Conservation (phyloP, 805 yeast species). For the Alloascoidea hylecoeti region DNA sequence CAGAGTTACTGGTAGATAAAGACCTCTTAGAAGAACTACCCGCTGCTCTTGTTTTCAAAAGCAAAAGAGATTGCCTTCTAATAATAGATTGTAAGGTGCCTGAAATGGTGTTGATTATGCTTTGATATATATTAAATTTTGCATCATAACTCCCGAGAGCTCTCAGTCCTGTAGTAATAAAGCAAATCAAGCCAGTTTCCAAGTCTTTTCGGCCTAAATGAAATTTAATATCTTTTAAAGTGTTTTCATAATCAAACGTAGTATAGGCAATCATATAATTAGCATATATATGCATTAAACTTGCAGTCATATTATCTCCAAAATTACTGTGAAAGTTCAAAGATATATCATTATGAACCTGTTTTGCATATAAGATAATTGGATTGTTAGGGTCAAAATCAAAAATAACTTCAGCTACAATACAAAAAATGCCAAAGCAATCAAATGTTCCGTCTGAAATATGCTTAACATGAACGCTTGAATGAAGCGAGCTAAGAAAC, state of each 20-base stretch:
- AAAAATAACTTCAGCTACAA: not conserved
- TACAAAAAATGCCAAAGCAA: not conserved
- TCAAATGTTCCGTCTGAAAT: not conserved
- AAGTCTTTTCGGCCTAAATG: not conserved
- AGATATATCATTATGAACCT: not conserved
- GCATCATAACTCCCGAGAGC: not conserved
- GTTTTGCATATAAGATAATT: not conserved
- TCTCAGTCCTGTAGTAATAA: not conserved
- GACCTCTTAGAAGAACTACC: not conserved
- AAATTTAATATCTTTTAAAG: not conserved
- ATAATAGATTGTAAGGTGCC: constrained; percentile 2
- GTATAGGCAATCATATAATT: no score
- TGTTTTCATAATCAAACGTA: no score
- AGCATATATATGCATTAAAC: no score
- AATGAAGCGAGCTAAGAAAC: not conserved
- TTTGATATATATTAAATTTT: not conserved
- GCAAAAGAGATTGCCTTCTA: constrained; percentile 3
- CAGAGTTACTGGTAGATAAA: constrained; percentile 7
- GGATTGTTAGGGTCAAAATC: not conserved
- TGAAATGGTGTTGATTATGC: not conserved
- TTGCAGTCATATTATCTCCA: no score
- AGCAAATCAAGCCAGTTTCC: not conserved
- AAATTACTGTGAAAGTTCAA: no score
- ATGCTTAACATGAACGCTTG: not conserved
- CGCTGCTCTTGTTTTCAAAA: not conserved